Conservation (phyloP, 1,284 basidiomycete genomes). For the Fomitopsis palustris region DNA sequence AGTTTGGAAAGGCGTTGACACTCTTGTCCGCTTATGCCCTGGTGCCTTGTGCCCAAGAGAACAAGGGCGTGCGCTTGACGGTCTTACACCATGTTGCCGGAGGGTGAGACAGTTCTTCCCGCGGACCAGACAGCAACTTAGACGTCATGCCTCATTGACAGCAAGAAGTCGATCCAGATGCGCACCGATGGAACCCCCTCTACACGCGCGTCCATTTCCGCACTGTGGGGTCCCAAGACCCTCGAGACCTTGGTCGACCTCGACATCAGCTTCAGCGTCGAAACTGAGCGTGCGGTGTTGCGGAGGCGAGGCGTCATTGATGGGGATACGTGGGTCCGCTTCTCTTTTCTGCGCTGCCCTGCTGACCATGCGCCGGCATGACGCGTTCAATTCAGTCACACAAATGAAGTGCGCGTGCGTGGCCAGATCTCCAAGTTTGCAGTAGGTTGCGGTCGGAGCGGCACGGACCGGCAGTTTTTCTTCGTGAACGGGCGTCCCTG, state of each 20-base stretch:
- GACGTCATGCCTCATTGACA: conserved; percentile 23
- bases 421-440: conserved; percentile 82
- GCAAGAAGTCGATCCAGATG: conserved; percentile 72
- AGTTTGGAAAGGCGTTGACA: conserved; percentile 83
- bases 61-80: conserved; percentile 65
- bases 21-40: conserved; percentile 90
- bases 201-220: conserved; percentile 63
- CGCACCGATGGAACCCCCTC: conserved; percentile 68
- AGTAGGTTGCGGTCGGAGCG: conserved; percentile 68
- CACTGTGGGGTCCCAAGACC: conserved; percentile 85
- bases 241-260: conserved; percentile 76
- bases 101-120: conserved; percentile 50
- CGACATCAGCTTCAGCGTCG: conserved; percentile 67
- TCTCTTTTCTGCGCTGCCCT: not conserved
- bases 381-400: conserved; percentile 4
- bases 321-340: conserved; percentile 21
- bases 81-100: conserved; percentile 74
- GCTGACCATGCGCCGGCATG: not conserved
- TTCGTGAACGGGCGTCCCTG: conserved; percentile 95
- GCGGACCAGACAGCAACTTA: not conserved
- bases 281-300: conserved; percentile 49
- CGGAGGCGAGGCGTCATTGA: conserved; percentile 26
- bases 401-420: conserved; percentile 53
- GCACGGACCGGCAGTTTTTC: conserved; percentile 89
- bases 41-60: conserved; percentile 61